These are phyloP conservation scores for Pythium utonaiense DNA, from an alignment of 352 stramenopile species.

Conservation along the genomic window DNA sequence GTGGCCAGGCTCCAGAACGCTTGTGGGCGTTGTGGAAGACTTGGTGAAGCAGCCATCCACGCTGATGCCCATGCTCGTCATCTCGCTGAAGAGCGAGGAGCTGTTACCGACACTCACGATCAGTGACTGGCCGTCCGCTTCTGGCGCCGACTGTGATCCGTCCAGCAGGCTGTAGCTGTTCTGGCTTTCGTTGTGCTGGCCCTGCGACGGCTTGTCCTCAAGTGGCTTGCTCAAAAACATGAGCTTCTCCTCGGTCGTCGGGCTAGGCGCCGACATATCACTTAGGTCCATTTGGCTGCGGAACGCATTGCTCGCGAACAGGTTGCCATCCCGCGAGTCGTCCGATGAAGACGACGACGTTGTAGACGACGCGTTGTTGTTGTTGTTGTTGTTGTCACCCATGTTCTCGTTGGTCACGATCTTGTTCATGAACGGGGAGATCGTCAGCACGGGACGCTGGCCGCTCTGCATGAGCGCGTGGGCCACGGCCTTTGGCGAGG, in stretches of 20 bases:
- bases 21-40: constrained; percentile 2
- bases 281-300: constrained; percentile 65
- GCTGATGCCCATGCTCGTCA: constrained; percentile 75
- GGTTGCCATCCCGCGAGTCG: constrained; percentile 33
- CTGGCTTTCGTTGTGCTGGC: constrained; percentile 5
- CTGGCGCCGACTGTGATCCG: constrained; percentile 12
- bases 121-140: constrained; percentile 12
- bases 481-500: constrained; percentile 14
- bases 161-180: constrained; percentile 9
- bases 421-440: constrained; percentile 77
- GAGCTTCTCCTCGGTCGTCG: constrained; percentile 22
- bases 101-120: constrained; percentile 41
- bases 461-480: constrained; percentile 9
- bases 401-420: constrained; percentile 31
- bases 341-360: background rate
- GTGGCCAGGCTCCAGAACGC: constrained; percentile 12
- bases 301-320: constrained; percentile 74
- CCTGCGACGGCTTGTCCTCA: constrained; percentile 6
- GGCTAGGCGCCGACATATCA: constrained; percentile 14
- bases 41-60: constrained; percentile 55
- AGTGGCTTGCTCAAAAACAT: constrained; percentile 25
- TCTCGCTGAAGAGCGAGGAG: constrained; percentile 58
- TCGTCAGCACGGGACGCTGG: constrained; percentile 53
- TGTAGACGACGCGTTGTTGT: constrained; percentile 4
- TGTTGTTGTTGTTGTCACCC: constrained; percentile 26